phyloP scores from a whole-genome alignment of 345 rosid species.

The Salix exigua region DNA sequence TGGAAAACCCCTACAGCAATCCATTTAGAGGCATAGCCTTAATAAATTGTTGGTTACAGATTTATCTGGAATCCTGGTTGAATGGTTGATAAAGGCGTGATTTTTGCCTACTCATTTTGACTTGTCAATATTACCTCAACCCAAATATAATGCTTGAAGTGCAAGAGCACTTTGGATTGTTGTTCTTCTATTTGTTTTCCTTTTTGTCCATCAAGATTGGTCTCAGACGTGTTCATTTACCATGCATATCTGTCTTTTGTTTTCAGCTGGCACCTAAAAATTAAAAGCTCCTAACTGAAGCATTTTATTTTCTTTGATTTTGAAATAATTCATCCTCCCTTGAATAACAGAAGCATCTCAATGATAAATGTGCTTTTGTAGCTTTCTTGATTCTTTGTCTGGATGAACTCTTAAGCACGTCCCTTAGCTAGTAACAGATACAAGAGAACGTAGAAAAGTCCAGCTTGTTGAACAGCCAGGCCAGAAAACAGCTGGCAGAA shows the following conservation, averaged over 20 bases:
- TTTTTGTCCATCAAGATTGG: neutral
- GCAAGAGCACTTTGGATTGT: neutral
- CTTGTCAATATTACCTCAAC: neutral
- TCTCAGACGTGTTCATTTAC: neutral
- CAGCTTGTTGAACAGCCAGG: conserved; percentile 98
- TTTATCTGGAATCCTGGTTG: neutral
- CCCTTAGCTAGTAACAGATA: conserved; percentile 76
- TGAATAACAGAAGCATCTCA: neutral
- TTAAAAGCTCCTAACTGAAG: neutral
- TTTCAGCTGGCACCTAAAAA: neutral
- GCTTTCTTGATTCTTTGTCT: neutral
- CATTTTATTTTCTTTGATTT: neutral
- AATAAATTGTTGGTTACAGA: neutral
- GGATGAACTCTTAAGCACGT: neutral
- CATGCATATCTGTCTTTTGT: neutral
- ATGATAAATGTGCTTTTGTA: neutral
- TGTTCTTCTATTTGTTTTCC: neutral
- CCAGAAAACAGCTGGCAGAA: conserved; percentile 68
- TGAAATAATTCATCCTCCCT: neutral
- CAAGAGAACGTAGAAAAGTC: conserved; percentile 83
- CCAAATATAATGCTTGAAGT: neutral
- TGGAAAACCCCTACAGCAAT: neutral
- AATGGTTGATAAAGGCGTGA: neutral
- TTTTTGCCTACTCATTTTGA: neutral
- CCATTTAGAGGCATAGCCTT: neutral